A percentile compares a stretch with the other conserved stretches of the same genome.
Evolutionary conservation across 163 green algal species (phyloP).

Genomic region (Scenedesmus sp.): DNA sequence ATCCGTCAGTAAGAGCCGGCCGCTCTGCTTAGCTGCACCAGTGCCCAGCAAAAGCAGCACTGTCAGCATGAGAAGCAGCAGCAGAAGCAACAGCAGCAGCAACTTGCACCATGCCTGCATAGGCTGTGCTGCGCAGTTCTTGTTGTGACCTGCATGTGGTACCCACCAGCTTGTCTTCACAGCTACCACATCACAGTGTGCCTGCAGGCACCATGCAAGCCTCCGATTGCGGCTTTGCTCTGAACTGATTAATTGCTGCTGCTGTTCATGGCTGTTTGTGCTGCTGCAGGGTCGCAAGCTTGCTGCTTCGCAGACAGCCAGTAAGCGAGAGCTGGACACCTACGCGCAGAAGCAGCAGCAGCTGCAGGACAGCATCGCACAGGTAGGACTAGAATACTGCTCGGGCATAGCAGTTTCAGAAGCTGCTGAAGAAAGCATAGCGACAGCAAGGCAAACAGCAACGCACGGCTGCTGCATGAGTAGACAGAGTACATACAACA

Average conservation of each 20-base stretch:
- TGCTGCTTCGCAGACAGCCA: slow-evolving; percentile 19
- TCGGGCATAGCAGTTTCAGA: background rate
- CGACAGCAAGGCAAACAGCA: no score
- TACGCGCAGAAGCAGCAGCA: slow-evolving; percentile 32
- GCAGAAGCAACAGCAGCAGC: background rate
- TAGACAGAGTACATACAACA: no score
- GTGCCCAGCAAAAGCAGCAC: background rate
- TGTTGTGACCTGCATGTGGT: no score
- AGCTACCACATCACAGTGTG: background rate
- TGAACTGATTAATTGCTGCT: background rate
- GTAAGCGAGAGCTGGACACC: slow-evolving; percentile 20
- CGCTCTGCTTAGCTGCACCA: background rate
- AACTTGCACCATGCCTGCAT: background rate
- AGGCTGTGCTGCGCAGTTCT: no score
- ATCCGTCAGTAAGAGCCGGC: background rate
- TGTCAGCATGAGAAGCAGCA: background rate
- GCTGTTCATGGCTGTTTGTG: background rate
- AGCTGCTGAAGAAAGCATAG: background rate
- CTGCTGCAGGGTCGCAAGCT: slow-evolving; percentile 39
- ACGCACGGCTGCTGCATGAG: no score
- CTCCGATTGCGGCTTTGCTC: background rate
- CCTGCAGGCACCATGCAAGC: background rate
- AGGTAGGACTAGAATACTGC: background rate
- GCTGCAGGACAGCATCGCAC: slow-evolving; percentile 22
- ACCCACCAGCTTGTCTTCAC: no score